Percentiles rank a stretch among this genome's conserved stretches.
phyloP scores from a whole-genome alignment of 106 monocot species.

The Platanthera zijinensis region DNA sequence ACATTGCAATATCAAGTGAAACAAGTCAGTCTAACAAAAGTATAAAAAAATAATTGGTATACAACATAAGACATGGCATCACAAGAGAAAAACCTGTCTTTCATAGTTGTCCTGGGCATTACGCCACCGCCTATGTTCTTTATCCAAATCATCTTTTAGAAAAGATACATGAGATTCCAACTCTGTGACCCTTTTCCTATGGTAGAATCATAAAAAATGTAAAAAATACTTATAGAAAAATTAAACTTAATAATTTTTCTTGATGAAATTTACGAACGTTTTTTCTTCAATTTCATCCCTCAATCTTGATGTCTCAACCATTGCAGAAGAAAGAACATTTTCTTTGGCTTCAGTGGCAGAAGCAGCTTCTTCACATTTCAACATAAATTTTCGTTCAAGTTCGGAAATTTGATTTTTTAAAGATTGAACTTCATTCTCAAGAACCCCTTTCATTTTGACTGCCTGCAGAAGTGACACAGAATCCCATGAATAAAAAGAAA shows the following conservation, averaged over 20 bases:
- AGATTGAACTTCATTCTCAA: slow-evolving; percentile 62
- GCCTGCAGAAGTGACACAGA: slow-evolving; percentile 26
- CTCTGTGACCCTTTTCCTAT: slow-evolving; percentile 37
- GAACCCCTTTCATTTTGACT: slow-evolving; percentile 36
- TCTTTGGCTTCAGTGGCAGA: slow-evolving; percentile 64
- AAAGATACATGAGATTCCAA: slow-evolving; percentile 46
- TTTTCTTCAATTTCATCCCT: slow-evolving; percentile 55
- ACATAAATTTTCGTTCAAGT: slow-evolving; percentile 44
- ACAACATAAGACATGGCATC: not conserved
- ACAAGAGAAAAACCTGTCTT: slow-evolving; percentile 64
- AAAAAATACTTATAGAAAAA: not conserved
- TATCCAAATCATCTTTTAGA: slow-evolving; percentile 54
- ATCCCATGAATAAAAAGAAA: not conserved
- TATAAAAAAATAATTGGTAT: not conserved
- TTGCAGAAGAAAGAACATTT: slow-evolving; percentile 36
- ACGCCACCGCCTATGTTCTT: slow-evolving; percentile 79
- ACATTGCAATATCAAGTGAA: not conserved
- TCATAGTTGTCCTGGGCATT: slow-evolving; percentile 89
- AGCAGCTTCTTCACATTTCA: slow-evolving; percentile 65
- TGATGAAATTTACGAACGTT: slow-evolving; percentile 23
- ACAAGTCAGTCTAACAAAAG: not conserved
- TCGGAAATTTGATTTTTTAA: slow-evolving; percentile 46
- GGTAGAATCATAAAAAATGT: not conserved
- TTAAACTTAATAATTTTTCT: not conserved
- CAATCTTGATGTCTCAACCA: slow-evolving; percentile 32